Evolutionary conservation across 768 basidiomycete species (phyloP).

Genomic region (Galerina sulciceps): DNA sequence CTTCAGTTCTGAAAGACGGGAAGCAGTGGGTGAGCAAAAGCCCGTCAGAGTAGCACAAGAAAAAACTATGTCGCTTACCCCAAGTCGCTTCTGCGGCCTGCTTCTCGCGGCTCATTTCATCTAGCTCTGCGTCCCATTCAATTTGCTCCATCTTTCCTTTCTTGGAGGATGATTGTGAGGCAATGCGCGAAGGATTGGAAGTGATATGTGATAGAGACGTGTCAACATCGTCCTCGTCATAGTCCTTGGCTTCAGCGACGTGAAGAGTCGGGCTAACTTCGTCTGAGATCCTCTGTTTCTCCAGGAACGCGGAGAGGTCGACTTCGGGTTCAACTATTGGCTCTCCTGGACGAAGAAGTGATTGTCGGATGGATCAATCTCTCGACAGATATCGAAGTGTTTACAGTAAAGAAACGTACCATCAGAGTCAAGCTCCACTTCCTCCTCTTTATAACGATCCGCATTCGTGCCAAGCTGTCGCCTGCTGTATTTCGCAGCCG

Average conservation of each 20-base stretch:
- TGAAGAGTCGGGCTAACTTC: conserved; percentile 25
- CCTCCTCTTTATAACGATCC: conserved; percentile 75
- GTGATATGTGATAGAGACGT: conserved; percentile 57
- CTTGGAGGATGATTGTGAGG: conserved; percentile 32
- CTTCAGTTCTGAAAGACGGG: conserved; percentile 52
- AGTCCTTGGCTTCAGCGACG: conserved; percentile 27
- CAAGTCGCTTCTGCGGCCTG: conserved; percentile 74
- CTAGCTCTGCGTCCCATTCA: conserved; percentile 70
- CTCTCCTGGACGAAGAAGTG: conserved; percentile 49
- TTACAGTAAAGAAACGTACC: conserved; percentile 42
- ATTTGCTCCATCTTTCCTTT: conserved; percentile 71
- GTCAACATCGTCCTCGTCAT: conserved; percentile 67
- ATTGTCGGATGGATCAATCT: not conserved
- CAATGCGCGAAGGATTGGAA: conserved; percentile 25
- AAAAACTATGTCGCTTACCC: conserved; percentile 48
- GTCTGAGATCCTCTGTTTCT: conserved; percentile 59
- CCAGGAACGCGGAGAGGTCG: conserved; percentile 70
- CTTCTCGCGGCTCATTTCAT: conserved; percentile 71
- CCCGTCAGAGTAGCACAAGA: not conserved
- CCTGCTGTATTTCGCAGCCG: conserved; percentile 53
- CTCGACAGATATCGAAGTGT: too few species aligned
- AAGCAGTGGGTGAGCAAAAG: not conserved
- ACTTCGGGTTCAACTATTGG: conserved; percentile 72
- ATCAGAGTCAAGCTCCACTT: conserved; percentile 71
- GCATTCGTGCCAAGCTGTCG: conserved; percentile 70